phyloP scores from a whole-genome alignment of 768 basidiomycete genomes.

The Macrolepiota fuliginosa region DNA sequence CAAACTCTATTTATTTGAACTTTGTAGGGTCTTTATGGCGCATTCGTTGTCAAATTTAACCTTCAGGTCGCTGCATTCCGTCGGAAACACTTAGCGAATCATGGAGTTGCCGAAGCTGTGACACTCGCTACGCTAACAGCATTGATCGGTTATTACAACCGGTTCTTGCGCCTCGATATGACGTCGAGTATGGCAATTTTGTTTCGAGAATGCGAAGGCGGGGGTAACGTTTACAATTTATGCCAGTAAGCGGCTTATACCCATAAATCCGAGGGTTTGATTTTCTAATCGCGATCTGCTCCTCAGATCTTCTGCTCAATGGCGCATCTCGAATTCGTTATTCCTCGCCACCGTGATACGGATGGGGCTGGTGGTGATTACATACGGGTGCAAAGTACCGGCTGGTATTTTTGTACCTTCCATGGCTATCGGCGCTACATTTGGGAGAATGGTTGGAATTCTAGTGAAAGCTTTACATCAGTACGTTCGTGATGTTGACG shows the following conservation, averaged over 20 bases:
- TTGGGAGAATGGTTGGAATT: constrained; percentile 96
- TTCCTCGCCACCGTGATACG: constrained; percentile 90
- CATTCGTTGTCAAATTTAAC: constrained; percentile 96
- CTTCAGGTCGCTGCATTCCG: constrained; percentile 94
- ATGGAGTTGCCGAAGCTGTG: constrained; percentile 89
- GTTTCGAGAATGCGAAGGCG: constrained; percentile 95
- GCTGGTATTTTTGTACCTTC: constrained; percentile 98
- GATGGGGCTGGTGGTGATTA: constrained; percentile 81
- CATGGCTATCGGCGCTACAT: constrained; percentile 97
- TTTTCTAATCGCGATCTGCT: not conserved
- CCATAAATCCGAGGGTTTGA: not conserved
- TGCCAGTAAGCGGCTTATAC: constrained; percentile 76
- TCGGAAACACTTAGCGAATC: constrained; percentile 79
- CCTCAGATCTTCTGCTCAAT: constrained; percentile 80
- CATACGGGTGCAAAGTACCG: constrained; percentile 96
- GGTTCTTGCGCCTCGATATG: constrained; percentile 96
- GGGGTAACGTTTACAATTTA: constrained; percentile 81
- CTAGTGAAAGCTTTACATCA: constrained; percentile 90
- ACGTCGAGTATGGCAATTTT: constrained; percentile 93
- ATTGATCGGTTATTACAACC: constrained; percentile 90
- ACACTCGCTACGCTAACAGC: constrained; percentile 85
- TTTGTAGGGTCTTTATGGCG: constrained; percentile 89
- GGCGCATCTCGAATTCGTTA: constrained; percentile 92
- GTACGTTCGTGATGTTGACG: constrained; percentile 36
- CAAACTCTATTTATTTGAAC: constrained; percentile 10